Base-by-base conservation (phyloP, 176 grass and related monocot species). In the Bolboschoenus planiculmis region DNA sequence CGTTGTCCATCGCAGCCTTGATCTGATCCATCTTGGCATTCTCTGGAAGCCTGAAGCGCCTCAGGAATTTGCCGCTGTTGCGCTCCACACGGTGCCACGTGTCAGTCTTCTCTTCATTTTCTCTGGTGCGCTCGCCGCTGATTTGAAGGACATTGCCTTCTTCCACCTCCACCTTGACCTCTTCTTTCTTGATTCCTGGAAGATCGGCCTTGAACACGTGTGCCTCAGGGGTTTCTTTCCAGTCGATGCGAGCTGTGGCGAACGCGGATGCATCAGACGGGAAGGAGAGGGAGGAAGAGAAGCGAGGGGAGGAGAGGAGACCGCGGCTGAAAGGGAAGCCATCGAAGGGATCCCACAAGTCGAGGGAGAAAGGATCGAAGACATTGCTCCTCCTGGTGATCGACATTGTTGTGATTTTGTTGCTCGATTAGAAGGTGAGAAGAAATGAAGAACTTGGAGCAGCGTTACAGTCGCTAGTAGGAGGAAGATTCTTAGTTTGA, bases 31-130 rank as follows among this genome's bases (percentile, higher is more conserved):
- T 62, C 54, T 81, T 81, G 0, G 9, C 78, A 57, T 81, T 81
- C 55, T 44, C 78, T 6, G 78, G 78, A 20, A 81, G 78, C 35
- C 31, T 44, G 55, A 81, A 81, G 55, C 55, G 36, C 78, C 78
- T 81, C 78, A 60, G 8, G 34, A 81, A 81, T 34, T 44, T 30
- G 1, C 35, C 34, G 2, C 56, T 43, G 78, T n/a, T 43, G 34
- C 56, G 8, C 20, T 81, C 35, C 2, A 62, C 20, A 26, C 56
- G 56, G 56, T 43, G 35, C 54, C 54, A 81, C 16, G 10, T 61
- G n/a, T 81, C 34, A 18, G 5, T 79, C 26, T 79, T 57, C 29
- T 79, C 50, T 14, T 42, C 55, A 53, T 1, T 15, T 15, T 53
- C 14, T 14, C 48, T 15, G 14, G 14, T 15, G 48, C 10, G 48